Evolutionary conservation across 352 stramenopile genomes (phyloP), one percentile per base, ranked within the genome.

Genomic region (Pythium biforme): DNA sequence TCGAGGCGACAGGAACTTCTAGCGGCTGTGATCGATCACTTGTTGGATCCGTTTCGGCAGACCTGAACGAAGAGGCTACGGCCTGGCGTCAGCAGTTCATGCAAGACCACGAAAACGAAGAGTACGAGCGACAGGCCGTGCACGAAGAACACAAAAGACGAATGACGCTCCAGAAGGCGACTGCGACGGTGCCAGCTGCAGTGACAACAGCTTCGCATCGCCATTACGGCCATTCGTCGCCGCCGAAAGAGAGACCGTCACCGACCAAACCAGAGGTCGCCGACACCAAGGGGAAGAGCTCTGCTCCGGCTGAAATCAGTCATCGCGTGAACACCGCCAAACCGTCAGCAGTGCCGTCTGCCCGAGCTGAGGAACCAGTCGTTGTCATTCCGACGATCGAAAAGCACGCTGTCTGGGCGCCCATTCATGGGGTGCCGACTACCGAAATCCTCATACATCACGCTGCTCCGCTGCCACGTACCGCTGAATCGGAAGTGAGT

Each of bases 61-160:
- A 19, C 12, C 5, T 68, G 3, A 53, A 71, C 20, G 52, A 63
- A 27, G 57, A 67, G n/a, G 26, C 54, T 10, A 31, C 10, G 11
- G 22, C 19, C 5, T 69, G 62, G 62, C 12, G 20, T 29, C 45
- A 34, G 22, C 39, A 59, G 25, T 47, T 69, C 2, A 5, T 64
- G 11, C 1, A 69, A 15, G 62, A 62, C n/a, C 62, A 69, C 14
- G 55, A 59, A 31, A 19, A 60, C 25, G 62, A 59, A 6, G 47
- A 59, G 33, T 34, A 31, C 0, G 61, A 63, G 15, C 62, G 62
- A 0, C 31, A 46, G 12, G 14, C 29, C 17, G 29, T 60, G 2
- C 62, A 69, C 20, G 55, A 69, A 64, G 55, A 64, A 4, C 62
- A 59, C 19, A 59, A 59, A 25, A 47, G 54, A 14, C 54, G 62